A percentile compares a stretch with the other conserved stretches of the same genome.
Conservation (phyloP, 2,329 filamentous ascomycete species). For the Aureobasidium melanogenum region DNA sequence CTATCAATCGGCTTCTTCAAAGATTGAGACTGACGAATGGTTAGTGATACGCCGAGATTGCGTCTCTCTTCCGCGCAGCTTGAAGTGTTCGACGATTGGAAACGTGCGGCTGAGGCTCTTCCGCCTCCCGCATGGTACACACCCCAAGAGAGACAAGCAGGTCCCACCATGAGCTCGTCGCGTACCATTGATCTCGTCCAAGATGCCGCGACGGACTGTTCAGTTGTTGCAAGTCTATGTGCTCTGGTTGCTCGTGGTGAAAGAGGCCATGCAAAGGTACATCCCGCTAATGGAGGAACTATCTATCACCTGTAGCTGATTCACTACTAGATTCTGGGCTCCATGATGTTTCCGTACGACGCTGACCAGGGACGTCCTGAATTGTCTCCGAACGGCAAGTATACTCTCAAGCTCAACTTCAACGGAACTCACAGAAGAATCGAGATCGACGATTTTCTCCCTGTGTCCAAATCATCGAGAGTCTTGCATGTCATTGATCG, state of each 20-base stretch:
- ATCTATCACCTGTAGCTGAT: neutral
- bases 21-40: neutral
- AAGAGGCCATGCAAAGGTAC: conserved; percentile 59
- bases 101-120: conserved; percentile 63
- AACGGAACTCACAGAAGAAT: conserved; percentile 88
- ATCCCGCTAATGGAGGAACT: conserved; percentile 15
- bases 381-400: conserved; percentile 74
- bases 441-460: conserved; percentile 79
- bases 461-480: conserved; percentile 63
- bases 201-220: conserved; percentile 92
- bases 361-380: conserved; percentile 46
- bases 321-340: conserved; percentile 52
- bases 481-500: conserved; percentile 82
- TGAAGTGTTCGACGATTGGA: conserved; percentile 76
- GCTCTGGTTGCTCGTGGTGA: conserved; percentile 64
- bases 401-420: conserved; percentile 86
- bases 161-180: conserved; percentile 48
- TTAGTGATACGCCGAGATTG: conserved; percentile 60
- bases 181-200: conserved; percentile 76
- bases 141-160: conserved; percentile 21
- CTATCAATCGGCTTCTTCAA: neutral
- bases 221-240: conserved; percentile 90
- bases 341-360: conserved; percentile 69
- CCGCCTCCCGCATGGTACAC: conserved; percentile 33
- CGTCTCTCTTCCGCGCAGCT: conserved; percentile 66